Percentiles rank a stretch among this genome's conserved stretches.
These are phyloP conservation scores for Tricholoma bakamatsutake DNA, from an alignment of 768 basidiomycete species.

Conservation along the genomic window DNA sequence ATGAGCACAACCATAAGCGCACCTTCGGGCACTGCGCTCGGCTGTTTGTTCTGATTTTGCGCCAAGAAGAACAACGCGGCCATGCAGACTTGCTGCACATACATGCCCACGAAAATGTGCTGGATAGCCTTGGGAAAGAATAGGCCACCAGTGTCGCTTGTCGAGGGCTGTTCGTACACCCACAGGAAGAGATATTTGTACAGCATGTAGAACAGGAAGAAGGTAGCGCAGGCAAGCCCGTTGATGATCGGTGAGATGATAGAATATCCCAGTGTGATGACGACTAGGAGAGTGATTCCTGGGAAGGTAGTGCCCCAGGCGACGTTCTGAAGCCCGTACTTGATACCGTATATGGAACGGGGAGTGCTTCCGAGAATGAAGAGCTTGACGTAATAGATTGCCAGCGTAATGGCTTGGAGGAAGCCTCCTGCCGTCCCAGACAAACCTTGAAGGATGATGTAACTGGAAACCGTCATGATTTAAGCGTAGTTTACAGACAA, in stretches of 20 bases:
- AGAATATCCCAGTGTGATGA: slow-evolving; percentile 66
- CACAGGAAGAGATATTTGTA: slow-evolving; percentile 88
- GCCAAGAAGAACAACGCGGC: slow-evolving; percentile 67
- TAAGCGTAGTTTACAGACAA: background rate
- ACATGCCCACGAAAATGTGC: slow-evolving; percentile 91
- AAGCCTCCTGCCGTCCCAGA: slow-evolving; percentile 77
- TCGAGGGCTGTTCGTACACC: slow-evolving; percentile 62
- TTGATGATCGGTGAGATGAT: slow-evolving; percentile 93
- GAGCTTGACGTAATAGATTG: slow-evolving; percentile 88
- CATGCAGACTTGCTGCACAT: slow-evolving; percentile 60
- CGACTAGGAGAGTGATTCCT: slow-evolving; percentile 61
- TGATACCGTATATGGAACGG: slow-evolving; percentile 77
- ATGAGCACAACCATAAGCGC: slow-evolving; percentile 84
- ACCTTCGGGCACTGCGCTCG: slow-evolving; percentile 67
- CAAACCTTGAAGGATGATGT: slow-evolving; percentile 76
- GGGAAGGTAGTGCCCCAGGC: slow-evolving; percentile 78
- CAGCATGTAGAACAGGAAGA: slow-evolving; percentile 77
- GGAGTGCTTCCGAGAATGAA: slow-evolving; percentile 86
- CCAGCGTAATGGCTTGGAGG: slow-evolving; percentile 66
- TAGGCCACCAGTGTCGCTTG: slow-evolving; percentile 80
- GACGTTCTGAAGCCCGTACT: slow-evolving; percentile 62
- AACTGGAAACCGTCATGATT: slow-evolving; percentile 25
- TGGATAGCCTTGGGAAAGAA: slow-evolving; percentile 96
- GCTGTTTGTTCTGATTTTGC: slow-evolving; percentile 41
- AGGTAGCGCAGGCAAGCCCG: slow-evolving; percentile 76